Base-by-base conservation (phyloP, 2,329 filamentous ascomycete species). In the Zymoseptoria crescenta region DNA sequence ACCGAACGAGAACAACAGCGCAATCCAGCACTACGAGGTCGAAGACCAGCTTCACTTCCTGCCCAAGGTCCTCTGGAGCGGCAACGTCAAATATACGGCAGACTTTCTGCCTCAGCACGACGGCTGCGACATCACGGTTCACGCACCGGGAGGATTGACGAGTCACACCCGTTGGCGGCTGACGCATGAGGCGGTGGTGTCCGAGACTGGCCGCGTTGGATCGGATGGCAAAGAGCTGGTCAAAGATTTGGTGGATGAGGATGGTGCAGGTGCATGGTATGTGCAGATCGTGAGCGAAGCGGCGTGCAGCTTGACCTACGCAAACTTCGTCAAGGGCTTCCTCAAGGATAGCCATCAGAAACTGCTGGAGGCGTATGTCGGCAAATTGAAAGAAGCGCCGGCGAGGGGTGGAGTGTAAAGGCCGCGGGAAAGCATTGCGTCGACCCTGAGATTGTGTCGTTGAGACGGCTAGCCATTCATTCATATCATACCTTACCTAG, bases 1-100 rank as follows among this genome's bases (percentile, higher is more conserved):
- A 24, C 52, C 57, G 0, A 57, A 63, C 20, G 54, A 60, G 10
- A 30, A 58, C 2, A 7, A 52, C 28, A 53, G 30, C 30, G 24
- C 61, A 20, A 60, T 65, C 20, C 59, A 63, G 41, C 67, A 67
- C 60, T 72, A 66, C 59, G 70, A 72, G 52, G 70, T 72, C 20
- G 69, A 71, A 61, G 70, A 73, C 62, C 69, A 70, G n/a, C 67
- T 72, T 0, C 67, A 69, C 2, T 73, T 73, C 64, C 70, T 73
- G 19, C 71, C 71, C 3, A 71, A 68, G 58, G 62, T 61, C 20
- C 64, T 73, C 1, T 73, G 71, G 71, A 59, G 54, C 28, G 71
- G 71, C 35, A 66, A 69, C 16, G 70, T 72, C 8, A 65, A 57
- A 50, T 73, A 73, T 61, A 64, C 59, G 1, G 70, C 70, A 19